Conservation (phyloP, 2,329 filamentous ascomycete species). For the Teratosphaeria destructans region DNA sequence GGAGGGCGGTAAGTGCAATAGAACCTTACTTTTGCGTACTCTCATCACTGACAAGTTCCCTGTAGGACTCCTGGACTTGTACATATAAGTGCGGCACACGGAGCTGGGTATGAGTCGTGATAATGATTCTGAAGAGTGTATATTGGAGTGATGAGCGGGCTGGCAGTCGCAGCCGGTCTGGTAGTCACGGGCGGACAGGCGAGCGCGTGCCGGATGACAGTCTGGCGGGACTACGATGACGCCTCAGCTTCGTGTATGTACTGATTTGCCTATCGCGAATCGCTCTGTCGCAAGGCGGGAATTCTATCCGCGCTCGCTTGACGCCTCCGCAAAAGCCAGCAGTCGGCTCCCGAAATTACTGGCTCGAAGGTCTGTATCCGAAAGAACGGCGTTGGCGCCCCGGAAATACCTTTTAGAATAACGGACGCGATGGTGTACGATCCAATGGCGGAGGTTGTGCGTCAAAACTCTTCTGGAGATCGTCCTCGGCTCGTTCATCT, state of each 20-base stretch:
- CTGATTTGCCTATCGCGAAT: background rate
- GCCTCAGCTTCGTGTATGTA: too few species aligned
- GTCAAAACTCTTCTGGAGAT: background rate
- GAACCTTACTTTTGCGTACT: background rate
- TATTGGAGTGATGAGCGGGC: too few species aligned
- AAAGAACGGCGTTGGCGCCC: background rate
- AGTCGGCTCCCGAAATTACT: background rate
- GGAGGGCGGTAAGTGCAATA: background rate
- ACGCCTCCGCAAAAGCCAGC: background rate
- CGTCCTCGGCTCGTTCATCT: background rate
- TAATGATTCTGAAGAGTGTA: too few species aligned
- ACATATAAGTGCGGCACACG: background rate
- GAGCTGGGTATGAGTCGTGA: background rate
- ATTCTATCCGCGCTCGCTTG: background rate
- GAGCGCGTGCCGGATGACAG: too few species aligned
- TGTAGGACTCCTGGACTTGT: background rate
- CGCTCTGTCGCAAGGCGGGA: background rate
- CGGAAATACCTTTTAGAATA: background rate
- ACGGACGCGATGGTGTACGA: background rate
- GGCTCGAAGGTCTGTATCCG: background rate
- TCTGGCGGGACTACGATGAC: too few species aligned
- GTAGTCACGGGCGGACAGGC: too few species aligned
- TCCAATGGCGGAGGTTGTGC: background rate
- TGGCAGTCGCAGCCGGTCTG: too few species aligned
- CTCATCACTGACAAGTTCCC: background rate